Base-by-base conservation (phyloP, 1,284 basidiomycete species). In the Austroboletus olivaceoglutinosus region DNA sequence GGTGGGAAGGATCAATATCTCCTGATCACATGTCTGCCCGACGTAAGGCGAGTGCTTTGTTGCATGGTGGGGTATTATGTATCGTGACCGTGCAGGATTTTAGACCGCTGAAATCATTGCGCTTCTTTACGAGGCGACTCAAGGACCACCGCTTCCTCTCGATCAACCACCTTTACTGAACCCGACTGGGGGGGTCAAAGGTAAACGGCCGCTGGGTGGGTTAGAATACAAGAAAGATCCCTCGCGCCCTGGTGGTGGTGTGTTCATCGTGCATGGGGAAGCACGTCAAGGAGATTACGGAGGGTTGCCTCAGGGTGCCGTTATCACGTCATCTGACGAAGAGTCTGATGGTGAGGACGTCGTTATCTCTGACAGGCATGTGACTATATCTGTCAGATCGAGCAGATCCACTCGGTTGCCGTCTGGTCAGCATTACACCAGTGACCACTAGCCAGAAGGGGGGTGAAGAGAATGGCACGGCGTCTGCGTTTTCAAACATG, bases 41-140 rank as follows among this genome's bases (percentile, higher is more conserved):
- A 68, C 82, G 90, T 61, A 93, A 93, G 83, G 89, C 77, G 57
- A 59, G 82, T 78, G 52, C 8, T 40, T 15, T 18, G 31, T 47
- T 59, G 61, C 55, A 59, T 45, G 13, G 45, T 64, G 50, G 43
- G 51, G 52, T 60, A 56, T 53, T 48, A 56, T 52, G 47, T 39
- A 48, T 60, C 56, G 54, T 61, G 47, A 47, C 33, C 10, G 42
- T n/a, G 43, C 50, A 52, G 61, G 53, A 37, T 60, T n/a, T 16
- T 70, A 98, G 86, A 96, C 93, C 1, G 86, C 90, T 22, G 93
- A 94, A 70, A 93, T 96, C 53, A 95, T 97, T 61, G 82, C 88
- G 22, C 76, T 98, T 19, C 77, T 98, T 22, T 96, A 93, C 70
- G 93, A 97, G 73, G 87, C 93, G 29, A 92, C 92, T 23, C 86